A percentile compares a stretch with the other conserved stretches of the same genome.
Conservation (phyloP, 73 alveolate genomes). For the Paramecium biaurelia region DNA sequence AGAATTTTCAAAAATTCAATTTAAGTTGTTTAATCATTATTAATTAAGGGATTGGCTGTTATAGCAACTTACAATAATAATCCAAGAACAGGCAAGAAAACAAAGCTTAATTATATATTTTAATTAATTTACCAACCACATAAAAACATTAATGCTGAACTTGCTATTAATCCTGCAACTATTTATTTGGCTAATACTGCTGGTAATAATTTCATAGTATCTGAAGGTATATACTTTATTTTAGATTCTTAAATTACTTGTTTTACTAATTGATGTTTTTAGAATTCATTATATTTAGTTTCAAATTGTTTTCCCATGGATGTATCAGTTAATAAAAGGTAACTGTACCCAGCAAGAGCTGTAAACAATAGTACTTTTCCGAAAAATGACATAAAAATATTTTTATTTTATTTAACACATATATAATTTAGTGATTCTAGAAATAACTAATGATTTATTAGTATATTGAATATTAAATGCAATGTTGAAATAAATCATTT, state of each 20-base stretch:
- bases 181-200: neutral
- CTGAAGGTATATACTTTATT: neutral
- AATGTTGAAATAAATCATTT: neutral
- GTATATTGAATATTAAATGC: neutral
- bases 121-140: neutral
- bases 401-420: neutral
- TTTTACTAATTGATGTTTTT: neutral
- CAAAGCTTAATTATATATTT: neutral
- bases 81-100: neutral
- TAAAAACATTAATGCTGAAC: neutral
- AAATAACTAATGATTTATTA: neutral
- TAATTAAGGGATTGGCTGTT: neutral
- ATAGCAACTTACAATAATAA: neutral
- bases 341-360: neutral
- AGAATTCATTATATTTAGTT: neutral
- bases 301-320: neutral
- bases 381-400: conserved; percentile 8
- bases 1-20: neutral
- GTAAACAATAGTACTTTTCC: neutral
- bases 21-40: neutral
- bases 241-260: neutral
- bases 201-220: neutral
- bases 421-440: neutral
- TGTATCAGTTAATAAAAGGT: neutral
- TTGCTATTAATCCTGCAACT: neutral